phyloP scores from a whole-genome alignment of 2,329 filamentous ascomycete species.

The Ceratocystis lukuohia region DNA sequence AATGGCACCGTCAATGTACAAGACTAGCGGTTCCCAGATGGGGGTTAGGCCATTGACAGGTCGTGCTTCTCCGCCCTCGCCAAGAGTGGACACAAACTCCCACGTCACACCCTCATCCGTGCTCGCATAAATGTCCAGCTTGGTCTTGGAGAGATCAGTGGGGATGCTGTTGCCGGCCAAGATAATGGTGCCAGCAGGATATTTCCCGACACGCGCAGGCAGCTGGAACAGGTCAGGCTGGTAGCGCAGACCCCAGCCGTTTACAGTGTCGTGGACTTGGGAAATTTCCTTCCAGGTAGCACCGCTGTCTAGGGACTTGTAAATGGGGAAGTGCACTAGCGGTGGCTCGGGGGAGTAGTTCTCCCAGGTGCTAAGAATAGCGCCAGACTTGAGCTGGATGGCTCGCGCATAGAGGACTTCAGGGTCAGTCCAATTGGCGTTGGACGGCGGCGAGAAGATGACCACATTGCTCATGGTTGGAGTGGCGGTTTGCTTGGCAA shows the following conservation, averaged over 20 bases:
- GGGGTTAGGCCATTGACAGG: slow-evolving; percentile 53
- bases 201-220: slow-evolving; percentile 42
- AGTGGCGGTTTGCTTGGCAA: not conserved
- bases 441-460: slow-evolving; percentile 31
- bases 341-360: slow-evolving; percentile 45
- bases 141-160: slow-evolving; percentile 45
- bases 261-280: slow-evolving; percentile 48
- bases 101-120: slow-evolving; percentile 47
- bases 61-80: slow-evolving; percentile 46
- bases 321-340: slow-evolving; percentile 41
- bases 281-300: slow-evolving; percentile 50
- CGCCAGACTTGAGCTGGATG: slow-evolving; percentile 33
- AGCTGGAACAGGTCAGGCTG: slow-evolving; percentile 57
- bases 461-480: slow-evolving; percentile 24
- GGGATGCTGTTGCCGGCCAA: slow-evolving; percentile 48
- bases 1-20: slow-evolving; percentile 42
- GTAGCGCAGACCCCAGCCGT: slow-evolving; percentile 52
- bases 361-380: slow-evolving; percentile 41
- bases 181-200: slow-evolving; percentile 49
- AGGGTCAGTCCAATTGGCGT: slow-evolving; percentile 32
- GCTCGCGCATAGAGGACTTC: slow-evolving; percentile 34
- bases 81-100: slow-evolving; percentile 54
- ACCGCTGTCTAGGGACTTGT: slow-evolving; percentile 39
- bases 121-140: slow-evolving; percentile 57
- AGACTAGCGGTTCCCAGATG: slow-evolving; percentile 60